These are phyloP conservation scores for Saprolegnia parasitica DNA, from an alignment of 352 stramenopile genomes.

Conservation along the genomic window DNA sequence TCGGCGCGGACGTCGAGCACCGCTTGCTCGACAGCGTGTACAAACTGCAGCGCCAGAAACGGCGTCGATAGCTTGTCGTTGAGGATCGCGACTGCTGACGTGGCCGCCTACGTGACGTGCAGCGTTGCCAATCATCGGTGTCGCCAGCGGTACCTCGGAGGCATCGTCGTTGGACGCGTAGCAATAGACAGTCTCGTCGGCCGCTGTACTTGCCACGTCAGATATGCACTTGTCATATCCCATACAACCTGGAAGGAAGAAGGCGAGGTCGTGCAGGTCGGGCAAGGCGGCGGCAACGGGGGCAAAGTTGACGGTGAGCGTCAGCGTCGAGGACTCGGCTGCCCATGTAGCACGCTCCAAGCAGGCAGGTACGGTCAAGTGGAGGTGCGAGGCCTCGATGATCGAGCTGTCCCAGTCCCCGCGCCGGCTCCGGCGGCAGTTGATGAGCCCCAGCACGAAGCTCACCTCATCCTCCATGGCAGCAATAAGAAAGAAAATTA, in stretches of 20 bases:
- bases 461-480: constrained; percentile 3
- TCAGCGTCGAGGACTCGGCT: constrained; percentile 4
- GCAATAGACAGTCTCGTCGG: background rate
- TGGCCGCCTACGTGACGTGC: background rate
- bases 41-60: background rate
- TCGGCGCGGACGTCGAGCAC: background rate
- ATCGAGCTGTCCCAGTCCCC: constrained; percentile 28
- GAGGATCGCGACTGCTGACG: background rate
- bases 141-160: background rate
- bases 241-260: constrained; percentile 22
- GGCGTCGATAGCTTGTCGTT: background rate
- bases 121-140: background rate
- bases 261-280: constrained; percentile 10
- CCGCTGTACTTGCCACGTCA: no score
- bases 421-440: constrained; percentile 26
- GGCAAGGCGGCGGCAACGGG: background rate
- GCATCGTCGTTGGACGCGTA: background rate
- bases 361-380: constrained; percentile 18
- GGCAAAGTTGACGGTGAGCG: constrained; percentile 15
- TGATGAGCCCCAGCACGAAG: constrained; percentile 24
- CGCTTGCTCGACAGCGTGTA: background rate
- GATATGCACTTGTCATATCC: no score
- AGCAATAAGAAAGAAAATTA: background rate
- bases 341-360: constrained; percentile 20
- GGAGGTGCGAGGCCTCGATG: constrained; percentile 16